Evolutionary conservation across 768 basidiomycete species (phyloP), one percentile per base, ranked within the genome.

Genomic region (Leccinellum albellum): DNA sequence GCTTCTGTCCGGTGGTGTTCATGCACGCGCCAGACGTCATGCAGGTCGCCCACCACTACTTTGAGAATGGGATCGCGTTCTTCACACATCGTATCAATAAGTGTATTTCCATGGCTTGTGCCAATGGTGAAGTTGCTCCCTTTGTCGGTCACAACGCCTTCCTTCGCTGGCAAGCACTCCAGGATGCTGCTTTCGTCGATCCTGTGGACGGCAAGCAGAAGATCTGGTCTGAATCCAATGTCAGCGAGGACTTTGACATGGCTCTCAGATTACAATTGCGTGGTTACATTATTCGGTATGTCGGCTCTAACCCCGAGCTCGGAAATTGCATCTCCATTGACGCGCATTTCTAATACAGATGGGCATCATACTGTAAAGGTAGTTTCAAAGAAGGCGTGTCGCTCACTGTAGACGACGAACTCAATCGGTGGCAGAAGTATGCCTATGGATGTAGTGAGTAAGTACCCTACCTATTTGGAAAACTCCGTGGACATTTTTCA

Each of bases 391-490:
- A 96, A 66, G 94, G 94, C 60, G 93, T 96, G 20, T 90, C 88
- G 0, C 76, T 96, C 15, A 94, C 94, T 0, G 86, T 85, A 54
- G 91, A 94, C 51, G 94, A 96, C 65, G 94, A 96, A 70, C 75
- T 96, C 9, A 94, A 94, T 64, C 73, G 94, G 2, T 96, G 94
- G 94, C 91, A 94, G 60, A 96, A 94, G 68, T 91, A 91, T 59
- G 77, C 87, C 0, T 90, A 89, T 72, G 89, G 87, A 82, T 65
- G 51, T 66, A 72, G 66, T 53, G 82, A 82, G 56, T 84, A 80
- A 69, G 69, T 79, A 73, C 61, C 66, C 69, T 66, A 14, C 53
- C 47, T n/a, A 28, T 9, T 13, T 28, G 20, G n/a, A 37, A 37
- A 17, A 31, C 32, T 52, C 0, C 59, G 31, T 60, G 35, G 37